These are phyloP conservation scores for Cladosporium sp. DNA, from an alignment of 2,329 filamentous ascomycete genomes.

Conservation along the genomic window DNA sequence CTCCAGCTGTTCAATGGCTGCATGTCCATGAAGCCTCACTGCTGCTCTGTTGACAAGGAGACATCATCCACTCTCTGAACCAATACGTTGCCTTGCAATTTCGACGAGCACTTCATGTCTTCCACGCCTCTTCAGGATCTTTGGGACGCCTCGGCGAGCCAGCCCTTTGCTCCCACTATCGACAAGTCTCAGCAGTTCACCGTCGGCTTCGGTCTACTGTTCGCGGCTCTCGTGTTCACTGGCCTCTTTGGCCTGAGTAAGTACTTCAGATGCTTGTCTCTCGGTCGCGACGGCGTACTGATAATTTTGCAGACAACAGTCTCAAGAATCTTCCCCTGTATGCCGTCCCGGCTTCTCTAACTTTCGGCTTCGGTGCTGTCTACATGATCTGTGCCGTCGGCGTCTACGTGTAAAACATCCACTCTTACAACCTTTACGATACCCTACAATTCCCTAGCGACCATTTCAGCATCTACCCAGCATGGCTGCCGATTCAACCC, in stretches of 20 bases:
- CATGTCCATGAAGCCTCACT: not conserved
- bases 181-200: constrained; percentile 79
- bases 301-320: constrained; percentile 62
- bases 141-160: constrained; percentile 87
- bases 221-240: constrained; percentile 63
- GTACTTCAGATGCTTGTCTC: constrained; percentile 15
- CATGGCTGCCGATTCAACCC: constrained; percentile 40
- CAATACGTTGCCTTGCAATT: not conserved
- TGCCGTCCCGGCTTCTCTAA: constrained; percentile 79
- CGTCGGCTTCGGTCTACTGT: constrained; percentile 69
- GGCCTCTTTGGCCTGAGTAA: constrained; percentile 82
- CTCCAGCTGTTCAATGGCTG: constrained; percentile 9
- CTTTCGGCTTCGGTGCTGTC: constrained; percentile 86
- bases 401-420: constrained; percentile 73
- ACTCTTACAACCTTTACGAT: constrained; percentile 29
- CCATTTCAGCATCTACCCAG: constrained; percentile 63
- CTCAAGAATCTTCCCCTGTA: constrained; percentile 68
- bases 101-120: constrained; percentile 49
- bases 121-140: constrained; percentile 72
- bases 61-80: not conserved
- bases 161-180: constrained; percentile 73
- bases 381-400: constrained; percentile 99
- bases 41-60: not conserved
- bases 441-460: constrained; percentile 67
- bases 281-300: not conserved